phyloP scores from a whole-genome alignment of 371 early-diverging fungal genomes.

The Mortierella sp. region DNA sequence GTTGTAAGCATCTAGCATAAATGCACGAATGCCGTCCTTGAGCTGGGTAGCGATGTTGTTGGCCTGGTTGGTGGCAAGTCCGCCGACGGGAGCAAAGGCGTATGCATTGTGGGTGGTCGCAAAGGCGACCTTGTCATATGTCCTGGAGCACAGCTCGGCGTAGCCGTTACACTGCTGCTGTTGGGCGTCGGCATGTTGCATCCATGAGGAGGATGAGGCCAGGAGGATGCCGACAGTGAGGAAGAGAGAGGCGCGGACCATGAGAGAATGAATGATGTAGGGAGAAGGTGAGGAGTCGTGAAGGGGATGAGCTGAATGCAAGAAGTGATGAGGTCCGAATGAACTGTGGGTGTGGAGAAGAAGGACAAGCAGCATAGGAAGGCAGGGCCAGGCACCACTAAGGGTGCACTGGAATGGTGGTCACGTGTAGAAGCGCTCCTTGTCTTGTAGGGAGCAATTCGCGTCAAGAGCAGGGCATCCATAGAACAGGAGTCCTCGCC shows the following conservation, averaged over 20 bases:
- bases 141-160: slow-evolving; percentile 70
- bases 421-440: neutral
- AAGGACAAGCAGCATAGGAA: neutral
- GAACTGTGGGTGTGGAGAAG: neutral
- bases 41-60: slow-evolving; percentile 73
- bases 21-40: slow-evolving; percentile 79
- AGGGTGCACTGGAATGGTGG: neutral
- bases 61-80: slow-evolving; percentile 76
- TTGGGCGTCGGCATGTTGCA: slow-evolving; percentile 29
- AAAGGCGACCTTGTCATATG: slow-evolving; percentile 71
- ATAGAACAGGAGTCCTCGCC: no score
- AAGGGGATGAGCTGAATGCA: neutral
- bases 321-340: slow-evolving; percentile 5
- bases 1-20: slow-evolving; percentile 77
- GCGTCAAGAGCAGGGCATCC: no score
- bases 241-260: slow-evolving; percentile 37
- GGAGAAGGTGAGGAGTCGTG: neutral
- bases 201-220: slow-evolving; percentile 15
- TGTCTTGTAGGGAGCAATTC: neutral
- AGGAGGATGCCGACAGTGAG: slow-evolving; percentile 22
- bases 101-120: slow-evolving; percentile 85
- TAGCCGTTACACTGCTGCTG: slow-evolving; percentile 78
- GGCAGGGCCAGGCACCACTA: neutral
- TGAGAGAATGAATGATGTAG: neutral
- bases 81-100: slow-evolving; percentile 62